Evolutionary conservation across 768 basidiomycete genomes (phyloP).

Genomic region (Boletus fagicola): DNA sequence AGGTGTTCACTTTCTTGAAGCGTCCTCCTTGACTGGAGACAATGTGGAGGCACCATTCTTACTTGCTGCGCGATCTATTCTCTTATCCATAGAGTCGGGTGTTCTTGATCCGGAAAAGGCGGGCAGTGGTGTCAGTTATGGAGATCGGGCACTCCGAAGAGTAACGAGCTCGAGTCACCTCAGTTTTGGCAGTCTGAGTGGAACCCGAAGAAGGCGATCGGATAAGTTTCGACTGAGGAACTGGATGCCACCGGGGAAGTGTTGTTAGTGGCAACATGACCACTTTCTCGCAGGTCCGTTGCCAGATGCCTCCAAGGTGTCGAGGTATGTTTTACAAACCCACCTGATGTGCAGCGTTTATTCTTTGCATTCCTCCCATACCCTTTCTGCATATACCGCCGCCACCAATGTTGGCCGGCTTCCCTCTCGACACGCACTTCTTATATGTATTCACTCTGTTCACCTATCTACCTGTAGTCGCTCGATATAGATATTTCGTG

Average conservation of each 20-base stretch:
- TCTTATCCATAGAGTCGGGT: constrained; percentile 89
- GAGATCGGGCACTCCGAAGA: constrained; percentile 86
- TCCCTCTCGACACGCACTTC: constrained; percentile 10
- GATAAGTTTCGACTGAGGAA: constrained; percentile 59
- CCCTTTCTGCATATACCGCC: constrained; percentile 24
- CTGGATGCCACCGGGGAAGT: constrained; percentile 62
- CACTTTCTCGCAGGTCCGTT: not conserved
- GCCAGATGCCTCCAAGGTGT: not conserved
- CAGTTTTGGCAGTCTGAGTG: constrained; percentile 80
- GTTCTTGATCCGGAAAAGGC: constrained; percentile 89
- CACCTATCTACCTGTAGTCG: constrained; percentile 21
- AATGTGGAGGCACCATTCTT: constrained; percentile 95
- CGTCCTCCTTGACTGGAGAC: constrained; percentile 87
- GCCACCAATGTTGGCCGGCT: constrained; percentile 7
- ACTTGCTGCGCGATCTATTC: constrained; percentile 80
- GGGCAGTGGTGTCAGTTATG: constrained; percentile 95
- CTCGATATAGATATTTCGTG: constrained; percentile 21
- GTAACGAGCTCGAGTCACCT: constrained; percentile 89
- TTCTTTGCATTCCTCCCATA: constrained; percentile 23
- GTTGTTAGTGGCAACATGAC: constrained; percentile 48
- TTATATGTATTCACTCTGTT: constrained; percentile 16
- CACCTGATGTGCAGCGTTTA: constrained; percentile 7
- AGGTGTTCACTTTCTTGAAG: constrained; percentile 94
- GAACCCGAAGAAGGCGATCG: constrained; percentile 55
- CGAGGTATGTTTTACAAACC: constrained; percentile 18